Evolutionary conservation across 2,329 filamentous ascomycete genomes (phyloP), one percentile per base, ranked within the genome.

Genomic region (Fusarium buxicola): DNA sequence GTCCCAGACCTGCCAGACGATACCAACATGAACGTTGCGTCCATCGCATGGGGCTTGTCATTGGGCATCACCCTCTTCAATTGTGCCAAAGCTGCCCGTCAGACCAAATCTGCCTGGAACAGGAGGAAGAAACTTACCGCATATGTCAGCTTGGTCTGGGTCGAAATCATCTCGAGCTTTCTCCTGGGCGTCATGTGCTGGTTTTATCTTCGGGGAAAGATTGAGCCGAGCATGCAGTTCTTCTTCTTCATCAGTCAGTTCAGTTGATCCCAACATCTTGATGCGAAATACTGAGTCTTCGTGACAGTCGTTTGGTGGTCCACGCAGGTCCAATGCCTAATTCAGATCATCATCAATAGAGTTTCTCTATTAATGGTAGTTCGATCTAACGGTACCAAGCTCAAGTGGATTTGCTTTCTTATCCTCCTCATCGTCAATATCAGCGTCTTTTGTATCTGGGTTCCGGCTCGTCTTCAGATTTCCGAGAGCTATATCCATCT

Each of bases 261-360:
- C 52, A 41, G 46, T 10, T 28, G 1, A 1, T 3, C 5, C 2
- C 2, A 7, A 4, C 16, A 0, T 16, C 2, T 4, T 11, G 7
- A 8, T 7, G 1, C 8, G 7, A 3, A 0, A 11, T 10, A 36
- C 69, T 69, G 58, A 58, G 7, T 9, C 1, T 1, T 1, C n/a
- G 8, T n/a, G 5, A 3, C 55, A 79, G 68, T 72, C 39, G 55
- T 70, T 16, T 70, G 63, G 41, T 72, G 70, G 70, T 69, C 64
- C 8, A 75, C 80, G 2, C 79, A 83, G 62, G 69, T 74, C 8
- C 71, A 73, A 49, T 75, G 80, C 13, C 71, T 84, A 2, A 78
- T 82, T 66, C 81, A 83, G 62, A 84, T 84, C 40, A 83, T 84
- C 66, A 80, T 83, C 67, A 84, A 84, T 58, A 78, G 81, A 49